Evolutionary conservation across 495 filamentous ascomycete species (phyloP), one percentile per base, ranked within the genome.

Genomic region (Penicillium odoratum): DNA sequence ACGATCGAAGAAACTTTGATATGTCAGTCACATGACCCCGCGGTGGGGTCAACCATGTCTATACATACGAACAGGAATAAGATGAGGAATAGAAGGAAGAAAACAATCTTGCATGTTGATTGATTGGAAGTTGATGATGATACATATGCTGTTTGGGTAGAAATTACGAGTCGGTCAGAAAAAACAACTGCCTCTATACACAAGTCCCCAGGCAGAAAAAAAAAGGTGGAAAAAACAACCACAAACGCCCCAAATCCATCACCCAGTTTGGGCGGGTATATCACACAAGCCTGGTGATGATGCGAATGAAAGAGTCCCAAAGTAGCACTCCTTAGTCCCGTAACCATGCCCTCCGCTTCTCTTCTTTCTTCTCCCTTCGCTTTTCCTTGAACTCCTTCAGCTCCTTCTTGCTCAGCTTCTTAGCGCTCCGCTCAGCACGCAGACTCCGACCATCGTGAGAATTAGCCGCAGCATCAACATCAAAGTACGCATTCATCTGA

Each of bases 391-490:
- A 79, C 53, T 77, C 69, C 74, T 91, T 92, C 63, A 98, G 69
- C 70, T 97, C 91, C 58, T 87, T 78, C 81, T 90, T 95, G 33
- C 73, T 89, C 42, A 96, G 77, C 77, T 93, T 96, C 81, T 92
- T 93, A n/a, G 85, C 86, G 43, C 87, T 85, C 31, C 71, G 79
- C 75, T 98, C 94, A 7, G 91, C 94, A 73, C 93, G 95, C 50
- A 98, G 74, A 68, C 92, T 96, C 54, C 90, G 84, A 7, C 94
- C 94, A 65, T 96, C 89, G 62, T 98, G 94, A 59, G 82, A 85
- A 68, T 97, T 97, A 1, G 95, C 95, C 21, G 93, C 93, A 10
- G 92, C 90, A 75, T 98, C 94, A n/a, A 98, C 94, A 66, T 98
- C 95, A 67, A 96, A 98, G 74, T 86, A 98, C 9, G 93, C 91